Evolutionary conservation across 371 early-diverging fungal species (phyloP), one percentile per base, ranked within the genome.

Genomic region (Choanephora cucurbitarum): DNA sequence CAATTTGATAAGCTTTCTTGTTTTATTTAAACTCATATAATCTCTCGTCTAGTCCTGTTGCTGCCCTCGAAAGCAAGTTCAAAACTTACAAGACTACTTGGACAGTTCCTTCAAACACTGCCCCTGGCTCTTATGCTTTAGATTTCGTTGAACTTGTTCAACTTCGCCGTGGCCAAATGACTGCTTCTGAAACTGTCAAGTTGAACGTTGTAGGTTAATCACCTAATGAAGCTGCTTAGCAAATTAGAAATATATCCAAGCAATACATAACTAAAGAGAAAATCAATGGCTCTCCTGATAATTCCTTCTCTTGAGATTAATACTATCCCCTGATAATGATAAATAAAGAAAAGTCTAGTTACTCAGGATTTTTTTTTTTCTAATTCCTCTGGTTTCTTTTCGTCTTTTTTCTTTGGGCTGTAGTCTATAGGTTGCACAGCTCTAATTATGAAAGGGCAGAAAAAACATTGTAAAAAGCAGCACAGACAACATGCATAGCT

Each of bases 121-220:
- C 75, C 49, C 79, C 83, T 33, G 83, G 83, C 42, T 77, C 80
- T 18, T 83, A 83, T 53, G 81, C 81, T 14, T 49, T 77, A 47
- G 74, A 77, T 34, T 75, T 75, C 48, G 57, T 59, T 21, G 72
- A 75, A 54, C 9, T 46, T 19, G 68, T 70, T 24, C 72, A 75
- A 49, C 59, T 72, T 48, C 72, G 76, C 57, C 65, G 74, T 44
- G 60, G 62, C 5, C 52, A 51, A 45, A 62, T 73, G 23, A 65
- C 67, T 41, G 52, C 67, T 24, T 55, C 69, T 24, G 74, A 77
- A 57, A 77, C 77, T 21, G 64, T 77, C 47, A 69, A 67, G 40
- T 57, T 77, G 23, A 66, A 70, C 50, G 58, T 73, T 55, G 63
- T 76, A 37, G 67, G 68, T 54, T 71, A 69, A 52, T 28, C 10